Percentiles rank a stretch among this genome's conserved stretches.
phyloP scores from a whole-genome alignment of 257 asterid genomes.

The Gentiana dahurica region DNA sequence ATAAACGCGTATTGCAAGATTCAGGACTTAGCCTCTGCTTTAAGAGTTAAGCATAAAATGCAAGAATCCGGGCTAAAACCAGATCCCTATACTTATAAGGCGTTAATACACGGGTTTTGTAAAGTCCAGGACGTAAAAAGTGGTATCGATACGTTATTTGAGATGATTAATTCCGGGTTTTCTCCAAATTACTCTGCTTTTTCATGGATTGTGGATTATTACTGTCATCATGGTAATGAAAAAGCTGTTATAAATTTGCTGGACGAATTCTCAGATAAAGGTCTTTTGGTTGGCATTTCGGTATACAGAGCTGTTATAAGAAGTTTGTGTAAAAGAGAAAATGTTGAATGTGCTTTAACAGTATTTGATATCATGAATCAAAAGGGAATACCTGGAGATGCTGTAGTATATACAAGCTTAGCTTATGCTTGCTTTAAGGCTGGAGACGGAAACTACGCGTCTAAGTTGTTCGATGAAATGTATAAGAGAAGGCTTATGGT shows the following conservation, averaged over 20 bases:
- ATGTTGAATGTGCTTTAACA: slow-evolving; percentile 46
- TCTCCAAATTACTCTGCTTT: slow-evolving; percentile 49
- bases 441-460: slow-evolving; percentile 35
- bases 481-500: slow-evolving; percentile 56
- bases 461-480: slow-evolving; percentile 66
- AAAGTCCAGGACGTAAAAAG: slow-evolving; percentile 37
- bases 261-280: slow-evolving; percentile 50
- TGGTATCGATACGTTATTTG: slow-evolving; percentile 48
- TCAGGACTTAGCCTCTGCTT: slow-evolving; percentile 68
- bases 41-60: slow-evolving; percentile 60
- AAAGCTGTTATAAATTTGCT: slow-evolving; percentile 37
- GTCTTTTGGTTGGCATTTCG: slow-evolving; percentile 52
- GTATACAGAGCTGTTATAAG: slow-evolving; percentile 62
- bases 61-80: slow-evolving; percentile 62
- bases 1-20: slow-evolving; percentile 83
- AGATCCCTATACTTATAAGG: slow-evolving; percentile 74
- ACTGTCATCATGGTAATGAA: slow-evolving; percentile 39
- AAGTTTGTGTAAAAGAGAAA: slow-evolving; percentile 61
- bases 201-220: slow-evolving; percentile 63
- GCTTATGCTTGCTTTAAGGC: slow-evolving; percentile 57
- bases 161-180: slow-evolving; percentile 55
- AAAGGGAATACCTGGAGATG: slow-evolving; percentile 66
- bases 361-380: slow-evolving; percentile 43
- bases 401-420: slow-evolving; percentile 37
- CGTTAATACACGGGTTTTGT: slow-evolving; percentile 71